These are phyloP conservation scores for Phaeomoniella chlamydospora DNA, from an alignment of 2,329 filamentous ascomycete genomes.

Conservation along the genomic window DNA sequence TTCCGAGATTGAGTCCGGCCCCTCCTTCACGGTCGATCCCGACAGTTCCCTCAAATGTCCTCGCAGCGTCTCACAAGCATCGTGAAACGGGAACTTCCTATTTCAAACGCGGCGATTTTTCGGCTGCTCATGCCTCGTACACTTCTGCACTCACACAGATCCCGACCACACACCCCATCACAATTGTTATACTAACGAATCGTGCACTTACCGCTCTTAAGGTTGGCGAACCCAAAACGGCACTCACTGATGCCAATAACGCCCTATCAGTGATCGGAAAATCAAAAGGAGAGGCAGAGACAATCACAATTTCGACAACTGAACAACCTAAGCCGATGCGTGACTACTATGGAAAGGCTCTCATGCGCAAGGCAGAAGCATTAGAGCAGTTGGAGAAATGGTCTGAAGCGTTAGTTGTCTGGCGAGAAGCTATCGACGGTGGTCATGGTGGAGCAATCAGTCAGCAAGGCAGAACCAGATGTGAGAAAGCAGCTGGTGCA, in stretches of 20 bases:
- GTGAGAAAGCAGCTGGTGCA: constrained; percentile 73
- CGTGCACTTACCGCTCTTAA: constrained; percentile 81
- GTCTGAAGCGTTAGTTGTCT: constrained; percentile 65
- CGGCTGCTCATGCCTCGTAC: constrained; percentile 71
- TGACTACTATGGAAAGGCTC: constrained; percentile 83
- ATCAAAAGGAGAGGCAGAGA: constrained; percentile 64
- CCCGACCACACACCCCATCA: constrained; percentile 65
- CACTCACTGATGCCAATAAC: constrained; percentile 69
- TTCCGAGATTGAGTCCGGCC: constrained; percentile 29
- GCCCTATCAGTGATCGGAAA: constrained; percentile 69
- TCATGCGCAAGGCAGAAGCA: constrained; percentile 90
- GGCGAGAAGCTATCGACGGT: constrained; percentile 69
- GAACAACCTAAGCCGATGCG: constrained; percentile 69
- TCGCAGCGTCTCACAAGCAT: constrained; percentile 63
- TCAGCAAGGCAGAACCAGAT: constrained; percentile 73
- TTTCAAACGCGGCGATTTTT: constrained; percentile 90
- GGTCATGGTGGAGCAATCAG: constrained; percentile 77
- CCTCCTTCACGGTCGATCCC: constrained; percentile 42
- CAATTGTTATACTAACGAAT: constrained; percentile 82
- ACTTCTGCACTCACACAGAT: constrained; percentile 60
- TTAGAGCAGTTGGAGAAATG: constrained; percentile 93
- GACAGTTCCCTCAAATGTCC: constrained; percentile 49
- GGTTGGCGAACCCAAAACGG: constrained; percentile 78
- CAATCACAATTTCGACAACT: constrained; percentile 46
- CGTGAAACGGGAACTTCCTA: constrained; percentile 71